Evolutionary conservation across 2,329 filamentous ascomycete species (phyloP), one percentile per base, ranked within the genome.

Genomic region (Fusarium domesticum): DNA sequence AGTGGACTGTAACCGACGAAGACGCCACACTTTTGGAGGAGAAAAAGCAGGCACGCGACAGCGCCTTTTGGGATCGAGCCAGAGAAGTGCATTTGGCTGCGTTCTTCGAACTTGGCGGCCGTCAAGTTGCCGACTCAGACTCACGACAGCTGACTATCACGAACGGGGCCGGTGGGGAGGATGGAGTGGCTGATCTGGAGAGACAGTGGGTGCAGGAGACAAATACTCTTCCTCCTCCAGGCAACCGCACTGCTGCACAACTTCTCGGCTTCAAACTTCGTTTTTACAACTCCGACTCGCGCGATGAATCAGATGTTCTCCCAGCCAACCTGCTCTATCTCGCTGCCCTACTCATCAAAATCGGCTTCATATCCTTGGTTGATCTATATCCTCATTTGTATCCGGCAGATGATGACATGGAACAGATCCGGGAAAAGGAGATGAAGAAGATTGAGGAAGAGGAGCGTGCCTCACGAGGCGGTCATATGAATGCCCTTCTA

Each of bases 211-310:
- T 95, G 57, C 77, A 81, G 51, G 74, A 81, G 47, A 96, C 92
- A 3, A 85, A 84, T 43, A 95, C 88, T 0, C 70, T 93, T 4
- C 91, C 91, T 5, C 89, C 91, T 2, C 76, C 80, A 20, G 93
- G 95, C 20, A 98, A 96, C 64, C 82, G 85, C 34, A 89, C 95
- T 47, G 93, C 93, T 1, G 95, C 95, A 20, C 93, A 97, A 64
- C 78, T 98, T 4, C 82, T 98, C 12, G 93, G 93, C 4, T 98
- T 98, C 76, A 98, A 98, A 68, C 78, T 98, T 39, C 87, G 89
- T 12, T 98, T 96, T 66, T 98, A 98, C 63, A 87, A 89, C 32
- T 95, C 89, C 0, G 75, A 84, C 19, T 83, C 86, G 28, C 81
- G 92, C 43, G 82, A 88, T 47, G 78, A 83, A 42, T 73, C 78